Conservation (phyloP, 140 eudicot genomes). For the Anethum foeniculum region DNA sequence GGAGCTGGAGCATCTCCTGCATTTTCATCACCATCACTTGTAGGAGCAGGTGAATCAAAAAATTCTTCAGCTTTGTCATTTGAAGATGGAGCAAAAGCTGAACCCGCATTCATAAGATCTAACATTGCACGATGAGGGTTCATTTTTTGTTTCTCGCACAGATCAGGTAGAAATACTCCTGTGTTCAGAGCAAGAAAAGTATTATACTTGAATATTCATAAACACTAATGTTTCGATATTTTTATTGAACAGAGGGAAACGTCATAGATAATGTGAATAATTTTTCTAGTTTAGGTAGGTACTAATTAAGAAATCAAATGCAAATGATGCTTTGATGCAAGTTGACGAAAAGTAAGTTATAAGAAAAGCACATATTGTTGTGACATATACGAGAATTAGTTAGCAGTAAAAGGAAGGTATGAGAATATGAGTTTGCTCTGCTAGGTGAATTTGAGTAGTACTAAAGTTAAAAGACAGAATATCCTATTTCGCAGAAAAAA, state of each 20-base stretch:
- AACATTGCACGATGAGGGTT: slow-evolving; percentile 76
- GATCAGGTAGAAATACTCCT: slow-evolving; percentile 70
- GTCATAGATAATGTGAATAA: not conserved
- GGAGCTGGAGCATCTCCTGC: not conserved
- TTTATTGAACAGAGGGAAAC: not conserved
- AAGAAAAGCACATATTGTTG: slow-evolving; percentile 2
- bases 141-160: slow-evolving; percentile 54
- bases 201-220: not conserved
- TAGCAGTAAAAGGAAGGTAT: not conserved
- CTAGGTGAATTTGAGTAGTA: not conserved
- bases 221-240: not conserved
- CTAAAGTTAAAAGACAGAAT: not conserved
- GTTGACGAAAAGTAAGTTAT: not conserved
- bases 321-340: slow-evolving; percentile 17
- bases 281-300: not conserved
- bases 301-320: slow-evolving; percentile 4
- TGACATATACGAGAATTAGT: not conserved
- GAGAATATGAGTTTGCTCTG: not conserved
- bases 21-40: not conserved
- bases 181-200: not conserved
- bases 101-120: slow-evolving; percentile 61
- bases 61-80: not conserved
- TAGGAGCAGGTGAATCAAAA: not conserved
- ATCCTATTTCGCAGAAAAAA: not conserved
- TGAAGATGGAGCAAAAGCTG: slow-evolving; percentile 46